Evolutionary conservation across 345 rosid species (phyloP).

Genomic region (Noccaea bulbosa): DNA sequence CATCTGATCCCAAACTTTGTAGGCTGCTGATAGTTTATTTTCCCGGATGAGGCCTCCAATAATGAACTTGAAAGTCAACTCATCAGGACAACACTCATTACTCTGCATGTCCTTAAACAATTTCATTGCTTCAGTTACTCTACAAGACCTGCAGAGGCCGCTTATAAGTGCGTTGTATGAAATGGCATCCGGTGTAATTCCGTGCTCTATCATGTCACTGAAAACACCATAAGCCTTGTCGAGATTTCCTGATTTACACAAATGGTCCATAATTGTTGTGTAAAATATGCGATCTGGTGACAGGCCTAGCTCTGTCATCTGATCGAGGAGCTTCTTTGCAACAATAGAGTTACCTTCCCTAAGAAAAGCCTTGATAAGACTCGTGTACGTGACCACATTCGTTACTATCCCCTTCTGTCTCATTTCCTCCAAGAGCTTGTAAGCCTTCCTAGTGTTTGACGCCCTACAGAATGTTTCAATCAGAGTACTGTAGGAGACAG

Average conservation of each 20-base stretch:
- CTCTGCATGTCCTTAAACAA: conserved; percentile 76
- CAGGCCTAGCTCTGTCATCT: conserved; percentile 64
- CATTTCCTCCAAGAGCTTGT: conserved; percentile 76
- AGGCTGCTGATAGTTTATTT: conserved; percentile 63
- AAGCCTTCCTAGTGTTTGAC: conserved; percentile 54
- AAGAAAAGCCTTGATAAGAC: conserved; percentile 74
- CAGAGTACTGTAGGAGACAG: conserved; percentile 79
- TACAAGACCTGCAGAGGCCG: conserved; percentile 71
- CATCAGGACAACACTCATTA: conserved; percentile 70
- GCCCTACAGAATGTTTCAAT: conserved; percentile 65
- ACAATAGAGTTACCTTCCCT: conserved; percentile 58
- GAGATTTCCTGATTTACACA: conserved; percentile 75
- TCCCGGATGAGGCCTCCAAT: conserved; percentile 76
- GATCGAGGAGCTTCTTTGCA: conserved; percentile 71
- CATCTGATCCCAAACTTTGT: conserved; percentile 94
- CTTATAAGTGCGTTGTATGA: conserved; percentile 82
- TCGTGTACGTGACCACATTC: conserved; percentile 78
- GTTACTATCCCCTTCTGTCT: conserved; percentile 58
- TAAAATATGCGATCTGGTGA: conserved; percentile 75
- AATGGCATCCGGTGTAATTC: conserved; percentile 71
- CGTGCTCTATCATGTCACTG: conserved; percentile 74
- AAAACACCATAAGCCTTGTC: conserved; percentile 66
- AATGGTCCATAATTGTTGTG: conserved; percentile 75
- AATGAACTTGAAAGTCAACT: conserved; percentile 79
- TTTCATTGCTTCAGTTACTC: conserved; percentile 62